phyloP scores from a whole-genome alignment of 805 yeast species.

The Pichia occidentalis region DNA sequence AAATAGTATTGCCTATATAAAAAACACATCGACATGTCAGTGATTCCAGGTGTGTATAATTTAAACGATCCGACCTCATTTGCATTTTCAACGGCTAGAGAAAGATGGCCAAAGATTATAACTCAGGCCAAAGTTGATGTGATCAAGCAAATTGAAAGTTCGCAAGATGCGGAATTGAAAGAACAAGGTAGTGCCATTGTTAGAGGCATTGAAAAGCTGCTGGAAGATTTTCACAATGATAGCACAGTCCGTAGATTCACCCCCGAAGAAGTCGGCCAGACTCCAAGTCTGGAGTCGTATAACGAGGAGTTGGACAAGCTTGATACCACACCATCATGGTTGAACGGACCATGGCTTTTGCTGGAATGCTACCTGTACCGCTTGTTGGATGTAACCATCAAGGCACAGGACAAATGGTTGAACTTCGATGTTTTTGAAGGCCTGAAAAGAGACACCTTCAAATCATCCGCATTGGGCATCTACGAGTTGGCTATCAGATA shows the following conservation, averaged over 20 bases:
- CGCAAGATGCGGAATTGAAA: constrained; percentile 17
- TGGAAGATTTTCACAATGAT: constrained; percentile 39
- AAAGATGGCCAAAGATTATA: constrained; percentile 84
- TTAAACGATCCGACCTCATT: constrained; percentile 72
- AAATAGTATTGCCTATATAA: too few relatives aligned
- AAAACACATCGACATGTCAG: too few relatives aligned
- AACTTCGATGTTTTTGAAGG: constrained; percentile 67
- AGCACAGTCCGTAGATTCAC: constrained; percentile 37
- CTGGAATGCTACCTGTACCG: constrained; percentile 84
- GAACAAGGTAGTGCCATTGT: constrained; percentile 45
- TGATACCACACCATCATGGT: constrained; percentile 51
- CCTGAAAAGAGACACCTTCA: constrained; percentile 68
- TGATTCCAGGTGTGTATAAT: constrained; percentile 44
- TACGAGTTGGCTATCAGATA: constrained; percentile 70
- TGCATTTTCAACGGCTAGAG: constrained; percentile 70
- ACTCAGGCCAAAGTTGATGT: constrained; percentile 63
- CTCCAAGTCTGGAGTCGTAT: constrained; percentile 46
- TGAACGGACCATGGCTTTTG: constrained; percentile 83
- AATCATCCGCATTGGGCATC: constrained; percentile 69
- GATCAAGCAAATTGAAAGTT: constrained; percentile 5
- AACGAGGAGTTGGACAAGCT: constrained; percentile 45
- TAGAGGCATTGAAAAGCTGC: constrained; percentile 35
- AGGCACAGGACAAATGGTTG: constrained; percentile 37
- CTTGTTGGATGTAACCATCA: constrained; percentile 42
- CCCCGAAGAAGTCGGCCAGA: constrained; percentile 16